Base-by-base conservation (phyloP, 1,284 basidiomycete genomes). In the Cryptococcus neoformans region DNA sequence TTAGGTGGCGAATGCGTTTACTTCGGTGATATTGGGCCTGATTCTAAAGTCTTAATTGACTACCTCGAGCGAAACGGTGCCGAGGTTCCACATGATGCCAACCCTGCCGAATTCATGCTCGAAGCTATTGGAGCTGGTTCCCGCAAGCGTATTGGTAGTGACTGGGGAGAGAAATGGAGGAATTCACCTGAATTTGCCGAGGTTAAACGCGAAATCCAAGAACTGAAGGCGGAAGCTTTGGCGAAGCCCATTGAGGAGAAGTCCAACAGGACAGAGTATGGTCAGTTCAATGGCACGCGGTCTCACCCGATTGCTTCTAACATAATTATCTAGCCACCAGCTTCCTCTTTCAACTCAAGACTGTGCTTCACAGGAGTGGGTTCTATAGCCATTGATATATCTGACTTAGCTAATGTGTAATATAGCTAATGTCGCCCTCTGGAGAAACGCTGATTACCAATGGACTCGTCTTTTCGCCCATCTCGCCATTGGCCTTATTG, bases 401-500 rank as follows among this genome's bases (percentile, higher is more conserved):
- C 4, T 34, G 11, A 10, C 45, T 17, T 47, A 38, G 36, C 16
- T 14, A 36, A 34, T 37, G 16, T 47, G 44, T 46, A 10, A 38
- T 44, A 17, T 28, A 67, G 61, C 92, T 70, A 86, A 87, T 70
- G 72, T 81, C 28, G 85, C 89, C 2, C 81, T 92, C 37, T 94
- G 89, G 88, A 81, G 92, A 56, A 90, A 92, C 62, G 79, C 81
- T 44, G 81, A 82, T 49, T 83, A 83, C 69, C 77, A 80, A 56
- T 90, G 88, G 80, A 92, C 86, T 48, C 85, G 92, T 51, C 80
- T 93, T 46, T 91, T 92, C 75, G 83, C 87, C 6, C 86, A 87
- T 62, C 80, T 81, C 6, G 84, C 87, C 69, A 87, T 94, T 60
- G 87, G 89, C 6, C 79, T 95, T 4, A 85, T 88, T 72, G 83